Conservation (phyloP, 106 monocot genomes). For the Acorus gramineus region DNA sequence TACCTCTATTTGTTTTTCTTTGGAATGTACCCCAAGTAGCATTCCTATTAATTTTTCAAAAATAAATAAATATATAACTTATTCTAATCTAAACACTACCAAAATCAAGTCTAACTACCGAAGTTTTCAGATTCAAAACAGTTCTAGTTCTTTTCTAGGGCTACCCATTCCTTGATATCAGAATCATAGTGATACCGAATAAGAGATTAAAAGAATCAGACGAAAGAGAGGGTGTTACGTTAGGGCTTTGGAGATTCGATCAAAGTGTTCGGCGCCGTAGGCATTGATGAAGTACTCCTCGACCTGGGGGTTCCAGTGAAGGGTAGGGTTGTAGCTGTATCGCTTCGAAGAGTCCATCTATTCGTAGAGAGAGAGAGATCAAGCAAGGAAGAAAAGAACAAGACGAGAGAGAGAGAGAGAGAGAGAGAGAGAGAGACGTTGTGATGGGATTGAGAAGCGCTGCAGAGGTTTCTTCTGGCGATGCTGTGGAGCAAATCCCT, state of each 20-base stretch:
- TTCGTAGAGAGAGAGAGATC: neutral
- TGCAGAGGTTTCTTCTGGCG: neutral
- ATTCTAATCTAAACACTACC: too few relatives aligned
- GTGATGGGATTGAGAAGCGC: neutral
- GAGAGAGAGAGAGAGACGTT: neutral
- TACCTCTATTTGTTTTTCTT: too few relatives aligned
- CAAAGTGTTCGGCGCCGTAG: constrained; percentile 74
- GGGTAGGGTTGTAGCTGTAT: constrained; percentile 56
- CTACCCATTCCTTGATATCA: too few relatives aligned
- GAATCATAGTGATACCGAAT: neutral
- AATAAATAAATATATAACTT: too few relatives aligned
- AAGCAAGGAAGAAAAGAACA: neutral
- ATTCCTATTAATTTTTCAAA: too few relatives aligned
- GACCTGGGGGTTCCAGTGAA: constrained; percentile 70
- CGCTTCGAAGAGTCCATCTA: constrained; percentile 55
- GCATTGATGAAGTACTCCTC: constrained; percentile 86
- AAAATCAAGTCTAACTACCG: too few relatives aligned
- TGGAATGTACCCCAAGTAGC: too few relatives aligned
- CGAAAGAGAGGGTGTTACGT: constrained; percentile 28
- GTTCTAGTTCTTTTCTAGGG: too few relatives aligned
- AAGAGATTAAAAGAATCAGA: constrained; percentile 1
- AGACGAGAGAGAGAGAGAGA: neutral
- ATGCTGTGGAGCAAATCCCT: constrained; percentile 6
- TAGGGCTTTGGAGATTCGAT: constrained; percentile 69
- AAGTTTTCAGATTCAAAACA: too few relatives aligned